Conservation (phyloP, 768 basidiomycete genomes). For the Coprinopsis strossmayeri region DNA sequence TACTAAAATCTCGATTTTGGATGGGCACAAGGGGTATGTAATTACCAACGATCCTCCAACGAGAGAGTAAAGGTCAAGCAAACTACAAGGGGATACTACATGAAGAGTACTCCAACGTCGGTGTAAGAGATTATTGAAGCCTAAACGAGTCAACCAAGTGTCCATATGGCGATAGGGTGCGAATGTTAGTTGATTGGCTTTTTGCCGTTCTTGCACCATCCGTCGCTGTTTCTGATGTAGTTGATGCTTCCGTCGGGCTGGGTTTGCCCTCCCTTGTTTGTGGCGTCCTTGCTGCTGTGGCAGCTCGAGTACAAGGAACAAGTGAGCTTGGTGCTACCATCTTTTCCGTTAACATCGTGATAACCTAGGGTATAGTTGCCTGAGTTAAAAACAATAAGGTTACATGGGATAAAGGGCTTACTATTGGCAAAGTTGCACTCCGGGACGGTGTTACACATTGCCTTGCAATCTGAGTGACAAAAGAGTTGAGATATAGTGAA, state of each 20-base stretch:
- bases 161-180: no score
- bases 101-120: no score
- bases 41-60: no score
- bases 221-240: conserved; percentile 34
- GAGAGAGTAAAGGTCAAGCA: no score
- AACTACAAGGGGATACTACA: no score
- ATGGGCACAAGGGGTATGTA: no score
- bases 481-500: not conserved
- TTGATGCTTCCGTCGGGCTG: conserved; percentile 35
- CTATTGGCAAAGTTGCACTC: conserved; percentile 38
- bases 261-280: conserved; percentile 35
- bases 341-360: conserved; percentile 42
- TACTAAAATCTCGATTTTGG: no score
- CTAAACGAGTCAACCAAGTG: no score
- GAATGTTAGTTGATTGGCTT: no score
- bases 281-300: conserved; percentile 29
- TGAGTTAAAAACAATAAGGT: not conserved
- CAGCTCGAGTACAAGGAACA: conserved; percentile 36
- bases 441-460: conserved; percentile 34
- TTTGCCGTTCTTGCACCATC: conserved; percentile 37
- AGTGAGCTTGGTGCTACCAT: conserved; percentile 36
- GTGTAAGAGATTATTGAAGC: no score
- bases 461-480: conserved; percentile 29
- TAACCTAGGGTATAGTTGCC: conserved; percentile 25
- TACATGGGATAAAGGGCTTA: conserved; percentile 17